These are phyloP conservation scores for Apiospora kogelbergensis DNA, from an alignment of 2,329 filamentous ascomycete genomes.

Conservation along the genomic window DNA sequence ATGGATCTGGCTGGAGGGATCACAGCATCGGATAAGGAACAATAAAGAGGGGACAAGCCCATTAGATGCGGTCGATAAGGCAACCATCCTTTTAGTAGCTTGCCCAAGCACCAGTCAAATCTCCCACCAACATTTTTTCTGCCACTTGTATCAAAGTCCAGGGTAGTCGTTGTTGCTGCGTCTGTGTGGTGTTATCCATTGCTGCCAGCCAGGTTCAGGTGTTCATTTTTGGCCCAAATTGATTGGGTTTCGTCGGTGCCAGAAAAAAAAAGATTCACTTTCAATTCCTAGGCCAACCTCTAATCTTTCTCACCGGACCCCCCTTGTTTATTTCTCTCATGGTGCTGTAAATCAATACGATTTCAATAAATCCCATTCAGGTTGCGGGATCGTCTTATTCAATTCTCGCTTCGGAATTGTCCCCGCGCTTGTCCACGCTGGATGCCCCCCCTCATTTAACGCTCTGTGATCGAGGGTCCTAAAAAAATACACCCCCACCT, in stretches of 20 bases:
- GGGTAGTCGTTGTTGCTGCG: not conserved
- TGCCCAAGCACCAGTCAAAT: constrained; percentile 7
- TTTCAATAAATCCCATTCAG: not conserved
- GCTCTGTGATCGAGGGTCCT: constrained; percentile 5
- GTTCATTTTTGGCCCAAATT: not conserved
- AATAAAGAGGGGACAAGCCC: constrained; percentile 7
- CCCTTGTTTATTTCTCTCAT: not conserved
- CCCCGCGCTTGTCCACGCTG: not conserved
- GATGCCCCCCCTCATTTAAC: constrained; percentile 5
- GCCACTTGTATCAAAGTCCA: not conserved
- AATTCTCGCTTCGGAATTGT: not conserved
- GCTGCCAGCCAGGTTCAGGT: not conserved
- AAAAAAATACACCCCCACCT: constrained; percentile 9
- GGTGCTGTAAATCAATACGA: not conserved
- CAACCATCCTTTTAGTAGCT: not conserved
- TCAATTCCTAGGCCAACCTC: not conserved
- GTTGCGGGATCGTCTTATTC: not conserved
- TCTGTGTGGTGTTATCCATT: not conserved
- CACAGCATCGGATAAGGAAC: not conserved
- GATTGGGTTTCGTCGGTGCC: not conserved
- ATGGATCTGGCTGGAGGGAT: not conserved
- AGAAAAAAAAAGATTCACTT: constrained; percentile 2
- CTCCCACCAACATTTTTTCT: constrained; percentile 10
- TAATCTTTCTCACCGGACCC: not conserved
- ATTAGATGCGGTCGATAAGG: constrained; percentile 4